Evolutionary conservation across 768 basidiomycete species (phyloP).

Genomic region (Stropharia rugosoannulata): DNA sequence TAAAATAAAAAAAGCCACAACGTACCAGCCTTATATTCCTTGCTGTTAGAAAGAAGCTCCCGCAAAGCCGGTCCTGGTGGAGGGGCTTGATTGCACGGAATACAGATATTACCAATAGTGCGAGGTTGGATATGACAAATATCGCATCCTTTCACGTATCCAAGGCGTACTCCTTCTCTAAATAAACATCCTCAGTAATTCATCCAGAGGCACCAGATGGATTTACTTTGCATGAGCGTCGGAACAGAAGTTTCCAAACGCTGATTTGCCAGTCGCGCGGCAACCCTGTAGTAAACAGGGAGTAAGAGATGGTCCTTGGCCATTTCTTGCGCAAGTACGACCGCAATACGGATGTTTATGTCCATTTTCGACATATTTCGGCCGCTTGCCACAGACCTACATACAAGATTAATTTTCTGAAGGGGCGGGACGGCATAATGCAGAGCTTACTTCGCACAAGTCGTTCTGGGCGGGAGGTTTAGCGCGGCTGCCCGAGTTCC

Average conservation of each 20-base stretch:
- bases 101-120: constrained; percentile 44
- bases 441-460: constrained; percentile 41
- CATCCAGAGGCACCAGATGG: neutral
- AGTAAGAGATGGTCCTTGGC: constrained; percentile 33
- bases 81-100: constrained; percentile 46
- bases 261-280: constrained; percentile 47
- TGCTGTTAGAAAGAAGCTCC: constrained; percentile 45
- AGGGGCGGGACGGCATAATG: too few relatives aligned
- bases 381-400: constrained; percentile 58
- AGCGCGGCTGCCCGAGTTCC: too few relatives aligned
- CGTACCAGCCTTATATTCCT: constrained; percentile 54
- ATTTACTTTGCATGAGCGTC: constrained; percentile 55
- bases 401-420: neutral
- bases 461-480: constrained; percentile 30
- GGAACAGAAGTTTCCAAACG: constrained; percentile 56
- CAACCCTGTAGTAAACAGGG: constrained; percentile 53
- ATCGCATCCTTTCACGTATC: constrained; percentile 48
- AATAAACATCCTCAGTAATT: neutral
- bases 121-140: constrained; percentile 49
- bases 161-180: constrained; percentile 53
- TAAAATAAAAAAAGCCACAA: constrained; percentile 3
- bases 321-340: constrained; percentile 56
- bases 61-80: constrained; percentile 42
- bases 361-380: constrained; percentile 64
- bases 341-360: constrained; percentile 59